A percentile compares a stretch with the other conserved stretches of the same genome.
These are phyloP conservation scores for Leucoagaricus sp. DNA, from an alignment of 1,284 basidiomycete species.

Conservation along the genomic window DNA sequence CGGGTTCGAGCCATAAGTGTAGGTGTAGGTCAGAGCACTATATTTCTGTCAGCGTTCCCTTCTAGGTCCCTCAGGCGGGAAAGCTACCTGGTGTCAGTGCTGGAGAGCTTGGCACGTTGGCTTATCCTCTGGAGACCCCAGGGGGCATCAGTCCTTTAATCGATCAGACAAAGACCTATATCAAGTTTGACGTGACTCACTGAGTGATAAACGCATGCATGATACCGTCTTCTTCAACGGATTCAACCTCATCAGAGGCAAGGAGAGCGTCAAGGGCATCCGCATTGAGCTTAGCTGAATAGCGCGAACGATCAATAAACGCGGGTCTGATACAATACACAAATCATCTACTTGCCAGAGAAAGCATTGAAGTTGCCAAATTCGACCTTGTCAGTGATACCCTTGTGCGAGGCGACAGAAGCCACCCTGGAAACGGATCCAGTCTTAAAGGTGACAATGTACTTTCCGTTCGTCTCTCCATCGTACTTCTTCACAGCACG, in stretches of 20 bases:
- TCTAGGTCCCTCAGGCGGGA: not conserved
- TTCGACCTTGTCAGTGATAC: constrained; percentile 28
- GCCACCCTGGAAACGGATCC: constrained; percentile 34
- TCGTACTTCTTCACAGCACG: constrained; percentile 5
- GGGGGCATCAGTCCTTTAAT: constrained; percentile 16
- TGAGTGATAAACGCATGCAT: constrained; percentile 17
- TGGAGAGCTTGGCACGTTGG: constrained; percentile 2
- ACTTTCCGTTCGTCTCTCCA: constrained; percentile 33
- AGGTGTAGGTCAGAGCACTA: constrained; percentile 28
- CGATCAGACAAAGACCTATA: not conserved
- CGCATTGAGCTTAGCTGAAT: constrained; percentile 14
- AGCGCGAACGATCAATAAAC: not conserved
- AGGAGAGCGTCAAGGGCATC: constrained; percentile 12
- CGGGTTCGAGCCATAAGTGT: constrained; percentile 29
- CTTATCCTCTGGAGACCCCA: constrained; percentile 17
- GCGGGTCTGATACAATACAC: not conserved
- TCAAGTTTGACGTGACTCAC: constrained; percentile 7
- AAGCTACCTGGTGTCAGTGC: constrained; percentile 1
- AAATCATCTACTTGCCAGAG: constrained; percentile 12
- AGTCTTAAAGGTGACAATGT: constrained; percentile 65
- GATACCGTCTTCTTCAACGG: constrained; percentile 19
- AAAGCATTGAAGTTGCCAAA: constrained; percentile 27
- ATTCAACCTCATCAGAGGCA: constrained; percentile 14
- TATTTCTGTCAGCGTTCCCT: constrained; percentile 1
- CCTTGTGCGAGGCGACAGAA: constrained; percentile 24